phyloP scores from a whole-genome alignment of 768 basidiomycete species.

The Lactarius quietus region DNA sequence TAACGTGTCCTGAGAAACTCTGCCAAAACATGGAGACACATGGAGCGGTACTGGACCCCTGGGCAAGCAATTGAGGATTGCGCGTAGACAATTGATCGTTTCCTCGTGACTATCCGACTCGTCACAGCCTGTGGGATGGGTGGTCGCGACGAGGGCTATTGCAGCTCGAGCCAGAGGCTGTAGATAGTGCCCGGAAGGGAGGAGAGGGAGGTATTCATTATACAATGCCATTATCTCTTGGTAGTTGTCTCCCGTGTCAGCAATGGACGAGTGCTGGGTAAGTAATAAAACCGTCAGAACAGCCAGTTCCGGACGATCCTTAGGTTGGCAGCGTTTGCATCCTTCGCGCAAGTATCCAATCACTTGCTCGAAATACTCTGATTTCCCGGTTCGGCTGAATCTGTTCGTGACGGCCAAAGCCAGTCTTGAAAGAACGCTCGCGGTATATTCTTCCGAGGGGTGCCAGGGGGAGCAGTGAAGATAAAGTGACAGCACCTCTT shows the following conservation, averaged over 20 bases:
- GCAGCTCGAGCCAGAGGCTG: neutral
- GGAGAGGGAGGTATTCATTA: constrained; percentile 5
- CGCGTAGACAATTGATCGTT: neutral
- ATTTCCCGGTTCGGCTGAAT: neutral
- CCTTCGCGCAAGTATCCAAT: neutral
- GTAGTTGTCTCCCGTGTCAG: too few relatives aligned
- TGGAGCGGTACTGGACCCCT: neutral
- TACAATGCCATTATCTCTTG: neutral
- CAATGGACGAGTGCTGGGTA: neutral
- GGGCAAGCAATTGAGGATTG: neutral
- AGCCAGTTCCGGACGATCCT: neutral
- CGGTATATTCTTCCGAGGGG: neutral
- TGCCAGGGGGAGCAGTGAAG: neutral
- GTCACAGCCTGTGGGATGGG: neutral
- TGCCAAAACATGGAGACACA: neutral
- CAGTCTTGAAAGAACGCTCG: neutral
- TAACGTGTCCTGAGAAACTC: neutral
- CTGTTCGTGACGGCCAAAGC: neutral
- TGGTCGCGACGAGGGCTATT: neutral
- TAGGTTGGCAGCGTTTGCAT: neutral
- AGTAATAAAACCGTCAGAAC: neutral
- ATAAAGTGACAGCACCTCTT: constrained; percentile 6
- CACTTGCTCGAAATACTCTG: neutral
- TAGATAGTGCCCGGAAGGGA: neutral
- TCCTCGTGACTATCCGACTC: neutral